Conservation (phyloP, 805 yeast species). For the Lipomyces spencermartinsiae region DNA sequence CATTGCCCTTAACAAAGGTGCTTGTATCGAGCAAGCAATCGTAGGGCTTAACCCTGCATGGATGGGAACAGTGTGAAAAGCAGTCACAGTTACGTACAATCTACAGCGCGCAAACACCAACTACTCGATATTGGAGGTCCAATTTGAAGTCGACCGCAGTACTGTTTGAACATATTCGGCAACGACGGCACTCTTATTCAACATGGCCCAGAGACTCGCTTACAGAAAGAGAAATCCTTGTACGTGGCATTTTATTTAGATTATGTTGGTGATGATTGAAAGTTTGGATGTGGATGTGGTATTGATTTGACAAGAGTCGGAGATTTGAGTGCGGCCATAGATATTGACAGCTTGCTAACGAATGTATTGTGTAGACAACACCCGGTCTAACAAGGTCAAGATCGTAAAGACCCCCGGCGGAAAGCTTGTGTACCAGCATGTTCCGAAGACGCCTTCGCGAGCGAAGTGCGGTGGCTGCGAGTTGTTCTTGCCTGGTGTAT, state of each 20-base stretch:
- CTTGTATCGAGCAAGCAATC: not conserved
- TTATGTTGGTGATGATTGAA: not conserved
- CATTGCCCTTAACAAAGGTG: not conserved
- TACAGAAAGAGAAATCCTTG: slow-evolving; percentile 99
- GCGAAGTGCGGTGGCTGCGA: slow-evolving; percentile 73
- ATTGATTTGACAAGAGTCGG: not conserved
- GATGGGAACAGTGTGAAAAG: not conserved
- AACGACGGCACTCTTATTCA: slow-evolving; percentile 37
- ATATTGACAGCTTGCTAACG: slow-evolving; percentile 38
- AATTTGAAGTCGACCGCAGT: not conserved
- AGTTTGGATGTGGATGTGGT: not conserved
- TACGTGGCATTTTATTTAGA: slow-evolving; percentile 62
- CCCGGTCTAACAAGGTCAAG: slow-evolving; percentile 99
- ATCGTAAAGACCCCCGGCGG: slow-evolving; percentile 99
- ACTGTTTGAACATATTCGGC: slow-evolving; percentile 9
- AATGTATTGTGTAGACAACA: slow-evolving; percentile 76
- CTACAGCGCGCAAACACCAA: not conserved
- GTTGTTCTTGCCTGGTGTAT: slow-evolving; percentile 71
- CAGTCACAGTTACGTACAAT: slow-evolving; percentile 20
- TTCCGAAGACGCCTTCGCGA: slow-evolving; percentile 72
- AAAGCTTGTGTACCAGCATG: slow-evolving; percentile 96
- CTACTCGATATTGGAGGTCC: not conserved
- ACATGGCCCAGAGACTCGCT: slow-evolving; percentile 99
- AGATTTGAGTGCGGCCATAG: not conserved
- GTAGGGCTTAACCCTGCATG: slow-evolving; percentile 27